Evolutionary conservation across 352 stramenopile species (phyloP).

Genomic region (Pythium aristosporum): DNA sequence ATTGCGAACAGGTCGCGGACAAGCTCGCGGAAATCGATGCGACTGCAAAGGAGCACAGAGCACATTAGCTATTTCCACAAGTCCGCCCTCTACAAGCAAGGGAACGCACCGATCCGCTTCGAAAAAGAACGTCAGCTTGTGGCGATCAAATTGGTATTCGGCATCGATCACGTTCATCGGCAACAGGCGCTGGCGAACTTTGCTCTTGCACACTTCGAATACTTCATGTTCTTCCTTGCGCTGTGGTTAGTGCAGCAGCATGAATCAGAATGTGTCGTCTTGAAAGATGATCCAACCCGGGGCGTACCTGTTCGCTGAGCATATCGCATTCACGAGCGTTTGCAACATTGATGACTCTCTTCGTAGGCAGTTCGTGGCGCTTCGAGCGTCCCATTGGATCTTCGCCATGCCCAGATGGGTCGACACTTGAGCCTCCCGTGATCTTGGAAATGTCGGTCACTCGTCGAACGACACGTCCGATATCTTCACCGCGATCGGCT

Average conservation of each 20-base stretch:
- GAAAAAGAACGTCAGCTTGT: conserved; percentile 99
- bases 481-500: conserved; percentile 96
- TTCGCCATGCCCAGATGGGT: conserved; percentile 35
- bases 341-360: conserved; percentile 93
- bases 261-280: not conserved
- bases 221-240: conserved; percentile 95
- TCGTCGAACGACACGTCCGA: conserved; percentile 92
- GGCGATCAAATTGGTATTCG: conserved; percentile 98
- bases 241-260: conserved; percentile 22
- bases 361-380: conserved; percentile 73
- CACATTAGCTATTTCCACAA: not conserved
- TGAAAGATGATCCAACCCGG: not conserved
- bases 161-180: conserved; percentile 98
- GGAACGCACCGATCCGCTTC: conserved; percentile 88
- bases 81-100: not conserved
- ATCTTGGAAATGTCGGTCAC: conserved; percentile 85
- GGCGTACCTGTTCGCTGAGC: conserved; percentile 67
- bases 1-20: conserved; percentile 98
- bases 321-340: conserved; percentile 92
- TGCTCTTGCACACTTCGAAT: conserved; percentile 95
- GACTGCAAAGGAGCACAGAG: conserved; percentile 33
- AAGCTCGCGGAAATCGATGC: conserved; percentile 98
- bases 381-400: conserved; percentile 51
- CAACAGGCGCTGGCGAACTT: conserved; percentile 92
- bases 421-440: conserved; percentile 22